These are phyloP conservation scores for Biscogniauxia sp. DNA, from an alignment of 2,329 filamentous ascomycete genomes.

Conservation along the genomic window DNA sequence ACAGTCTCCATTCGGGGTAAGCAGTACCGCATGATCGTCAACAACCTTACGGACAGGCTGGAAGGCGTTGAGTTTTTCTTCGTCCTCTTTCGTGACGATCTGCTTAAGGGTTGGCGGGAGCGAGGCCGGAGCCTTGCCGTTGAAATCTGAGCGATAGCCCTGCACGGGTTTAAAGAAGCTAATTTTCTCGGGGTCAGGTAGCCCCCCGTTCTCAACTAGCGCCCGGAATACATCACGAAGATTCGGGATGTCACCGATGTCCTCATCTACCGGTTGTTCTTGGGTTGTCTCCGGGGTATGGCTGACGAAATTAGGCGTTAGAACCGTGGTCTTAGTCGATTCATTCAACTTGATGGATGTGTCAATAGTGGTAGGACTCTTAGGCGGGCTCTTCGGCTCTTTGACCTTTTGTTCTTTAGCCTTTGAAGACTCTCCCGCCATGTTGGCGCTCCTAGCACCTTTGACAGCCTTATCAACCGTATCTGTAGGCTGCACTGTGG, in stretches of 20 bases:
- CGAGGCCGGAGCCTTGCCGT: conserved; percentile 25
- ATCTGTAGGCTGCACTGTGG: conserved; percentile 19
- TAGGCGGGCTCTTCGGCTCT: conserved; percentile 26
- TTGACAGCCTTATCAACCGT: conserved; percentile 22
- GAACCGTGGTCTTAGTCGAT: conserved; percentile 35
- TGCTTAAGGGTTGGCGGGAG: conserved; percentile 42
- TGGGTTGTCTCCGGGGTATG: conserved; percentile 26
- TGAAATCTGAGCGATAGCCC: conserved; percentile 34
- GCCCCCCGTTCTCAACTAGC: conserved; percentile 34
- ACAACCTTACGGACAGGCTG: conserved; percentile 60
- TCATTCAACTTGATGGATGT: conserved; percentile 34
- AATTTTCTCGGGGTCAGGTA: conserved; percentile 37
- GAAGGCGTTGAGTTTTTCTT: conserved; percentile 53
- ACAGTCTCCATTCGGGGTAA: conserved; percentile 74
- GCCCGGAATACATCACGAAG: conserved; percentile 38
- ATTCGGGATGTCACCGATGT: conserved; percentile 32
- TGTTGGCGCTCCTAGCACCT: conserved; percentile 14
- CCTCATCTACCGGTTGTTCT: conserved; percentile 30
- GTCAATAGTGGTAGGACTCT: conserved; percentile 28
- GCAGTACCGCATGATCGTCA: conserved; percentile 65
- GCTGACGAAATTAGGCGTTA: conserved; percentile 34
- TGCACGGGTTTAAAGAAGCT: conserved; percentile 39
- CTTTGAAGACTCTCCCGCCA: conserved; percentile 21
- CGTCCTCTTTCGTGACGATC: conserved; percentile 53
- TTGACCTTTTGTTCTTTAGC: conserved; percentile 24